A percentile compares a stretch with the other conserved stretches of the same genome.
These are phyloP conservation scores for Actinidia polygama DNA, from an alignment of 179 eudicot genomes.

Conservation along the genomic window DNA sequence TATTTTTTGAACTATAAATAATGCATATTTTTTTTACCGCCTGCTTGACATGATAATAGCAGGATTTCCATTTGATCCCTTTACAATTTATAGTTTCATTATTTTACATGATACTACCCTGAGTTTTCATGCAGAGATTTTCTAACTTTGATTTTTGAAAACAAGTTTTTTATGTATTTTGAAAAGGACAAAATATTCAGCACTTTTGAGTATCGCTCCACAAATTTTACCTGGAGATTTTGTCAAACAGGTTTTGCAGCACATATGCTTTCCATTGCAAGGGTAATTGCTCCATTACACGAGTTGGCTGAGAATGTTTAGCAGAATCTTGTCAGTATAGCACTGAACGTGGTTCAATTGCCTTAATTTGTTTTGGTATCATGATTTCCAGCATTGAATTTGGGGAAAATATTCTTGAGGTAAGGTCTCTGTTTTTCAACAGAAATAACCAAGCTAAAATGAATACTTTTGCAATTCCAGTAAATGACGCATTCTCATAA, in stretches of 20 bases:
- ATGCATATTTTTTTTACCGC: too few species aligned
- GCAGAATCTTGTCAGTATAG: slow-evolving; percentile 78
- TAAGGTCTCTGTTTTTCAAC: slow-evolving; percentile 30
- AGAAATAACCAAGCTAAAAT: slow-evolving; percentile 4
- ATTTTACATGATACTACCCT: too few species aligned
- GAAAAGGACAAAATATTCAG: too few species aligned
- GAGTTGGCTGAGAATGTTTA: slow-evolving; percentile 98
- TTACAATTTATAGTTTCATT: too few species aligned
- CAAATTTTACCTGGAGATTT: slow-evolving; percentile 83
- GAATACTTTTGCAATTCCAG: neutral
- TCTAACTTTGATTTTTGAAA: too few species aligned
- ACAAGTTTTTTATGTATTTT: too few species aligned
- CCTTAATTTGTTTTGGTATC: slow-evolving; percentile 82
- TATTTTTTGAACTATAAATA: too few species aligned
- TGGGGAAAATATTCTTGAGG: slow-evolving; percentile 93
- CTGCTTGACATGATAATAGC: too few species aligned
- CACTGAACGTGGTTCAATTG: slow-evolving; percentile 61
- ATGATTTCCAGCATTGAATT: slow-evolving; percentile 71
- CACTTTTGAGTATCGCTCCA: too few species aligned
- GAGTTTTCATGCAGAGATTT: too few species aligned
- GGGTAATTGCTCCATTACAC: slow-evolving; percentile 90
- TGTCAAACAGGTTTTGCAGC: slow-evolving; percentile 98
- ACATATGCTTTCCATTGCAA: slow-evolving; percentile 75
- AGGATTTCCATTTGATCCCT: too few species aligned
- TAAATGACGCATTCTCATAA: neutral